A percentile compares a stretch with the other conserved stretches of the same genome.
Evolutionary conservation across 2,329 filamentous ascomycete species (phyloP).

Genomic region (Raffaelea deltoideospora): DNA sequence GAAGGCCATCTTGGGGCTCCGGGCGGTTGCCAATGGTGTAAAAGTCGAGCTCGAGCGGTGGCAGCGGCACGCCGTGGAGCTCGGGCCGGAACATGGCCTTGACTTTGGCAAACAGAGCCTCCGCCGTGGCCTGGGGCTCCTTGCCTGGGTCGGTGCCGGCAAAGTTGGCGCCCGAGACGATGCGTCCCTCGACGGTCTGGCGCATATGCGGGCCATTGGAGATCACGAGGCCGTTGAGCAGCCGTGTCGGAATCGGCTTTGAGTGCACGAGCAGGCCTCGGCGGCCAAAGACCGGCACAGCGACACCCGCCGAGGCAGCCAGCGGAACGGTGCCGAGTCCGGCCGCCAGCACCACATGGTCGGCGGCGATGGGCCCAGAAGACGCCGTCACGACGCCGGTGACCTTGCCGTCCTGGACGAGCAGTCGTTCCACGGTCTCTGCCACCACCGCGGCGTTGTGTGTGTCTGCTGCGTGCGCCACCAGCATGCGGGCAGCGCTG

Average conservation of each 20-base stretch:
- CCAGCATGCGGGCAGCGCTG: slow-evolving; percentile 11
- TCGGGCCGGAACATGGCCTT: slow-evolving; percentile 8
- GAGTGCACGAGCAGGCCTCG: slow-evolving; percentile 16
- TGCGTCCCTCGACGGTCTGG: slow-evolving; percentile 15
- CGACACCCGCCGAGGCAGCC: slow-evolving; percentile 11
- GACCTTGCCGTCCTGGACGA: slow-evolving; percentile 2
- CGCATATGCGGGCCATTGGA: slow-evolving; percentile 14
- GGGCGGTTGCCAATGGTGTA: slow-evolving; percentile 16
- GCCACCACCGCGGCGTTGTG: not conserved
- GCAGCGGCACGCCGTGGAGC: not conserved
- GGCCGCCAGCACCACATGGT: slow-evolving; percentile 17
- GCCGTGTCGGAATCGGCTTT: slow-evolving; percentile 9
- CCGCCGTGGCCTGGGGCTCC: slow-evolving; percentile 10
- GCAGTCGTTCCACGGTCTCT: not conserved
- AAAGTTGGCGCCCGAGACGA: slow-evolving; percentile 13
- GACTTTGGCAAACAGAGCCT: slow-evolving; percentile 11
- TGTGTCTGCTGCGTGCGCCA: not conserved
- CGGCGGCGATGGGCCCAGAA: slow-evolving; percentile 8
- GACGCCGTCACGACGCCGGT: slow-evolving; percentile 8
- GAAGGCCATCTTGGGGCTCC: slow-evolving; percentile 14
- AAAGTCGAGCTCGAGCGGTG: slow-evolving; percentile 13
- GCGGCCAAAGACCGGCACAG: slow-evolving; percentile 11
- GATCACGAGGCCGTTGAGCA: slow-evolving; percentile 13
- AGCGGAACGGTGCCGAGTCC: slow-evolving; percentile 14
- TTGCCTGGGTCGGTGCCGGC: slow-evolving; percentile 7